Conservation (phyloP, 2,329 filamentous ascomycete species). For the Rhynchosporium graminicola region DNA sequence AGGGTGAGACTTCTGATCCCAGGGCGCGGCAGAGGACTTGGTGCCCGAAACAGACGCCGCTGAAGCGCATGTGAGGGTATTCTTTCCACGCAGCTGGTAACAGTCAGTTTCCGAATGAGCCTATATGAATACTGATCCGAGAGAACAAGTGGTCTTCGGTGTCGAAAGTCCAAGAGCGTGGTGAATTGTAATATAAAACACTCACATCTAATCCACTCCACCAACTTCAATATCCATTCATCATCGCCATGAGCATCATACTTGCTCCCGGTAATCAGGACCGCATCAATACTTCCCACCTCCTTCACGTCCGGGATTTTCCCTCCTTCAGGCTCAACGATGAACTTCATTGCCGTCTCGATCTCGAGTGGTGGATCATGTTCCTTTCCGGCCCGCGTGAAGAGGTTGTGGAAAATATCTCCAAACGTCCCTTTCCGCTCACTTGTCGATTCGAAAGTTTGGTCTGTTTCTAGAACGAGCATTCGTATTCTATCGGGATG, state of each 20-base stretch:
- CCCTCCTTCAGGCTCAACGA: constrained; percentile 45
- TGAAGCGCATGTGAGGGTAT: constrained; percentile 45
- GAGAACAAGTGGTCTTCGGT: background rate
- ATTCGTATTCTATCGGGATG: constrained; percentile 39
- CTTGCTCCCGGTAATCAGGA: constrained; percentile 49
- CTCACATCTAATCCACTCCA: constrained; percentile 50
- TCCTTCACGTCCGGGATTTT: constrained; percentile 8
- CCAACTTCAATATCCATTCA: constrained; percentile 46
- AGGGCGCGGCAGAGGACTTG: constrained; percentile 49
- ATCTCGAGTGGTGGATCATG: constrained; percentile 57
- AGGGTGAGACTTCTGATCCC: constrained; percentile 43
- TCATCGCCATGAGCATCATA: constrained; percentile 50
- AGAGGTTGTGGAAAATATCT: constrained; percentile 53
- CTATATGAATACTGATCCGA: background rate
- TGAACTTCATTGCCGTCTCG: constrained; percentile 55
- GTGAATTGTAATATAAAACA: constrained; percentile 42
- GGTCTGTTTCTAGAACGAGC: constrained; percentile 60
- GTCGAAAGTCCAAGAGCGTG: background rate
- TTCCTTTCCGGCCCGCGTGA: constrained; percentile 51
- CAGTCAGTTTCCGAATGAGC: background rate
- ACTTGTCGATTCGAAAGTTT: constrained; percentile 53
- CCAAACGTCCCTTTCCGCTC: constrained; percentile 54
- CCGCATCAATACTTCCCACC: constrained; percentile 23
- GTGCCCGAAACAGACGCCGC: constrained; percentile 51
- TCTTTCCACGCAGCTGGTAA: constrained; percentile 45